A percentile compares a stretch with the other conserved stretches of the same genome.
phyloP scores from a whole-genome alignment of 106 monocot genomes.

The Xerophyta viscosa region DNA sequence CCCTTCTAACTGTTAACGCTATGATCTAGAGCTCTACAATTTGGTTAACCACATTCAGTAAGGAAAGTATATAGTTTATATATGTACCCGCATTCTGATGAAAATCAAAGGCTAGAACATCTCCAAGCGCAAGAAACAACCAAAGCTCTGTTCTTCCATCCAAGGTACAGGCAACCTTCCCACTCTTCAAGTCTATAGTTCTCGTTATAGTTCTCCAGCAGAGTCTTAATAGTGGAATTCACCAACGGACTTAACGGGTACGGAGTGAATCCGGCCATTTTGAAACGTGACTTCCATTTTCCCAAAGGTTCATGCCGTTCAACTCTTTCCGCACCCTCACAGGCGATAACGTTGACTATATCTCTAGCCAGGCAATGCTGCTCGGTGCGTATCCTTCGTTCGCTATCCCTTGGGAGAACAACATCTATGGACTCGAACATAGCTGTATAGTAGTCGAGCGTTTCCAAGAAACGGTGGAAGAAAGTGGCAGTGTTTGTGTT shows the following conservation, averaged over 20 bases:
- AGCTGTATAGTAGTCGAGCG: slow-evolving; percentile 58
- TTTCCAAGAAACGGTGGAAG: slow-evolving; percentile 63
- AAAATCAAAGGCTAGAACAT: too few species aligned
- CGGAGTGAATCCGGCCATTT: slow-evolving; percentile 76
- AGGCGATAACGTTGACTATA: slow-evolving; percentile 89
- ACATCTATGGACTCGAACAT: slow-evolving; percentile 85
- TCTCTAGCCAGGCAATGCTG: slow-evolving; percentile 95
- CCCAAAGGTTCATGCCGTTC: slow-evolving; percentile 81
- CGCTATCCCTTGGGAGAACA: slow-evolving; percentile 48
- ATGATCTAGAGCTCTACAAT: too few species aligned
- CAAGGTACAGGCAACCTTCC: slow-evolving; percentile 86
- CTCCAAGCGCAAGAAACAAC: slow-evolving; percentile 83
- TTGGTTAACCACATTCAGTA: too few species aligned
- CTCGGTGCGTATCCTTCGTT: slow-evolving; percentile 67
- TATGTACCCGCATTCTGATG: too few species aligned
- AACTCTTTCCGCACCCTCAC: slow-evolving; percentile 76
- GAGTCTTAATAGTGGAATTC: slow-evolving; percentile 62
- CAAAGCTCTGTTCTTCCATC: slow-evolving; percentile 77
- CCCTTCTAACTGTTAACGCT: too few species aligned
- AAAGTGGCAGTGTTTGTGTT: slow-evolving; percentile 90
- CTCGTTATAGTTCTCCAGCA: slow-evolving; percentile 54
- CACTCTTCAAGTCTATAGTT: slow-evolving; percentile 62
- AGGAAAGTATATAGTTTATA: too few species aligned
- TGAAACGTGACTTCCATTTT: slow-evolving; percentile 81
- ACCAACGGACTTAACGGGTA: slow-evolving; percentile 67